Percentiles rank a stretch among this genome's conserved stretches.
Conservation (phyloP, 768 basidiomycete species). For the Suillus discolor region DNA sequence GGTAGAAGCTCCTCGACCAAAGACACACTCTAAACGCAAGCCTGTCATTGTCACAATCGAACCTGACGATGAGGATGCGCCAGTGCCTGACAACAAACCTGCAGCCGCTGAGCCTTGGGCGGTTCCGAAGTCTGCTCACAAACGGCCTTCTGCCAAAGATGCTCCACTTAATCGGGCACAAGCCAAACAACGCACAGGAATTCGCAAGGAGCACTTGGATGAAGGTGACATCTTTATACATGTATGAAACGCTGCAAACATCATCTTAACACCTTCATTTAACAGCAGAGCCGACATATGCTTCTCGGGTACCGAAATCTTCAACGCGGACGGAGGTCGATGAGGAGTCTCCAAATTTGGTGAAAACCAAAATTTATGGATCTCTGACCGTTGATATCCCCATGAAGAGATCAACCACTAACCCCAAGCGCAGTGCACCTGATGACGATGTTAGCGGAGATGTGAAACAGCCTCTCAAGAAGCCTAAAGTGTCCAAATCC, state of each 20-base stretch:
- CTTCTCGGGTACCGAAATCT: background rate
- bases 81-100: background rate
- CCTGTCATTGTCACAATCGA: background rate
- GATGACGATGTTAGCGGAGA: conserved; percentile 5
- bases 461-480: conserved; percentile 17
- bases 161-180: background rate
- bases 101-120: background rate
- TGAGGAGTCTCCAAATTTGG: background rate
- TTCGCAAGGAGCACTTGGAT: background rate
- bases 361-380: background rate
- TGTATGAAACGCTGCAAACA: background rate
- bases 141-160: background rate
- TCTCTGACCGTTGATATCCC: background rate
- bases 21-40: conserved; percentile 10
- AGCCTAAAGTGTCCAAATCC: conserved; percentile 8
- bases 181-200: background rate
- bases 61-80: conserved; percentile 3
- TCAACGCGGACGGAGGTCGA: background rate
- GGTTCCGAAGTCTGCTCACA: background rate
- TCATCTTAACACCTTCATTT: background rate
- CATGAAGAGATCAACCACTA: background rate
- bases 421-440: background rate
- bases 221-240: background rate
- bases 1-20: conserved; percentile 22
- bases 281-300: background rate